phyloP scores from a whole-genome alignment of 345 rosid species.

The Theobroma cacao region DNA sequence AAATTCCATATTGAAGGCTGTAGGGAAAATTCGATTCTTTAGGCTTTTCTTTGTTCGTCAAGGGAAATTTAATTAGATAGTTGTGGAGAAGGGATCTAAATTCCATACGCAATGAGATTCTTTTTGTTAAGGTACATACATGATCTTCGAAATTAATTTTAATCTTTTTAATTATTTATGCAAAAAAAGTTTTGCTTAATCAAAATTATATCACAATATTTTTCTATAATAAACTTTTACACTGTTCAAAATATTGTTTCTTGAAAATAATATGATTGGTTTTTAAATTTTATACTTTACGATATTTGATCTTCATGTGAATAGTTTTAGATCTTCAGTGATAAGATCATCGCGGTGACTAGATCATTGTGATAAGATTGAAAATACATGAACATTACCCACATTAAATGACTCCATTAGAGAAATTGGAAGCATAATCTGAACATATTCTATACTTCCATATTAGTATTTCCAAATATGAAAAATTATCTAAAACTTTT shows the following conservation, averaged over 20 bases:
- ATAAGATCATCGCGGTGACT: neutral
- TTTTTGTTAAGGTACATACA: neutral
- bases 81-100: too few species aligned
- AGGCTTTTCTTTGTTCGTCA: too few species aligned
- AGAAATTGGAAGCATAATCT: neutral
- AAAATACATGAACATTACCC: neutral
- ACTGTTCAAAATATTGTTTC: too few species aligned
- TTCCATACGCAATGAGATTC: too few species aligned
- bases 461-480: too few species aligned
- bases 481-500: too few species aligned
- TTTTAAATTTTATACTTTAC: neutral
- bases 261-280: neutral
- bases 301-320: neutral
- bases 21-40: too few species aligned
- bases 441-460: neutral
- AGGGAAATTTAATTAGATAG: too few species aligned
- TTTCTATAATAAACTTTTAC: neutral
- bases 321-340: neutral
- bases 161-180: too few species aligned
- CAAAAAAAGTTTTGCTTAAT: neutral
- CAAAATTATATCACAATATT: neutral
- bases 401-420: neutral
- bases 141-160: too few species aligned
- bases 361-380: neutral
- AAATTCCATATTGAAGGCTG: too few species aligned